Base-by-base conservation (phyloP, 176 grass and related monocot genomes). In the Hsuehochloa calcarea region DNA sequence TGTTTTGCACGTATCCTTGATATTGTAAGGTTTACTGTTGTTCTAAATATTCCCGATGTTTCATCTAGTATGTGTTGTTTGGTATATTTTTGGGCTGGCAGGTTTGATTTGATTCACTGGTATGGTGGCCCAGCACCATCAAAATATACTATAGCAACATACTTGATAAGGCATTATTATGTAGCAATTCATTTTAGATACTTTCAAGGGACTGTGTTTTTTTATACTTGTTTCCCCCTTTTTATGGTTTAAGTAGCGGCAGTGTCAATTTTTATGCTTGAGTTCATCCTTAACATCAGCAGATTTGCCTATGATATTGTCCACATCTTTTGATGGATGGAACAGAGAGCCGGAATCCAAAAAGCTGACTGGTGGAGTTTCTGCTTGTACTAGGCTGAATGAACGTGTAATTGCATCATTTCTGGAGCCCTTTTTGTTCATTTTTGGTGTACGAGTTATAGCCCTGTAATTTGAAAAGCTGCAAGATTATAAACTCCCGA, bases 1-100 rank as follows among this genome's bases (percentile, higher is more conserved):
- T 97, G 37, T 97, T 94, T 80, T 97, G 92, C 92, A 72, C 90
- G 92, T 97, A 97, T 94, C 95, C 95, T 97, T 91, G 25, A 66
- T 83, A 63, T n/a, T 69, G 72, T 61, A 75, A 89, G 65, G 38
- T 8, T 82, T 84, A 82, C 11, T 72, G 40, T 34, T 54, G 8
- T 59, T 85, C 56, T 74, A 64, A 49, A 50, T 51, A 49, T 80
- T 51, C 25, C 22, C 23, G 1, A 22, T 67, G 50, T 14, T 34
- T 12, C 19, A 38, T 64, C 26, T n/a, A n/a, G 22, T n/a, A 25
- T 46, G 17, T 14, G n/a, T n/a, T n/a, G n/a, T n/a, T n/a, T n/a
- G n/a, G n/a, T n/a, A n/a, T n/a, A n/a, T n/a, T n/a, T n/a, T n/a
- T n/a, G n/a, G n/a, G n/a, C n/a, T n/a, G n/a, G n/a, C n/a, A n/a